Percentiles rank a stretch among this genome's conserved stretches.
These are phyloP conservation scores for Oxyria digyna DNA, from an alignment of 148 eudicot species.

Conservation along the genomic window DNA sequence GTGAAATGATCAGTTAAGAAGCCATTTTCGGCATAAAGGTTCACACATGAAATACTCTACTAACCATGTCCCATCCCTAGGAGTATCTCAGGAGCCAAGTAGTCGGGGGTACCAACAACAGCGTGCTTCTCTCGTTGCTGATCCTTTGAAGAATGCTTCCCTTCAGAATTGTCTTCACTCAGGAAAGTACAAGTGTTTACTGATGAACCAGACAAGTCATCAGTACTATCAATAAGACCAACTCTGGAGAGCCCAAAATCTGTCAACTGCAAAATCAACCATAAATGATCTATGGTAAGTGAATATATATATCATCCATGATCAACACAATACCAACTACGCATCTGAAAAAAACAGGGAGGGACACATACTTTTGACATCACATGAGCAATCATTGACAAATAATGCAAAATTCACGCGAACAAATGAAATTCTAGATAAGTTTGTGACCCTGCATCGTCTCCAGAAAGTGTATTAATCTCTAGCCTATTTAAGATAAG, in stretches of 20 bases:
- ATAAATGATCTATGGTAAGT: constrained; percentile 32
- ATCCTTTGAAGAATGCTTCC: constrained; percentile 8
- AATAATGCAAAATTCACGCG: background rate
- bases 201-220: constrained; percentile 83
- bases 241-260: constrained; percentile 99
- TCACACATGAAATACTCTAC: constrained; percentile 10
- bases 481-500: background rate
- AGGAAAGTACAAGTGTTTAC: constrained; percentile 41
- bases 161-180: constrained; percentile 42
- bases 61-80: constrained; percentile 98
- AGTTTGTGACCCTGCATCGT: background rate
- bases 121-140: constrained; percentile 8
- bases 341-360: background rate
- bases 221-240: constrained; percentile 94
- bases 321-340: background rate
- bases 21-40: background rate
- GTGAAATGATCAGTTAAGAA: constrained; percentile 10
- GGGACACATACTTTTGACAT: background rate
- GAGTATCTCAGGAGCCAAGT: constrained; percentile 99
- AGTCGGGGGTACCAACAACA: constrained; percentile 92
- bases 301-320: background rate
- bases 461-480: background rate
- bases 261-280: constrained; percentile 66
- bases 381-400: background rate
- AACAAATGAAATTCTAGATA: background rate